Conservation (phyloP, 768 basidiomycete species). For the Hebeloma cylindrosporum region DNA sequence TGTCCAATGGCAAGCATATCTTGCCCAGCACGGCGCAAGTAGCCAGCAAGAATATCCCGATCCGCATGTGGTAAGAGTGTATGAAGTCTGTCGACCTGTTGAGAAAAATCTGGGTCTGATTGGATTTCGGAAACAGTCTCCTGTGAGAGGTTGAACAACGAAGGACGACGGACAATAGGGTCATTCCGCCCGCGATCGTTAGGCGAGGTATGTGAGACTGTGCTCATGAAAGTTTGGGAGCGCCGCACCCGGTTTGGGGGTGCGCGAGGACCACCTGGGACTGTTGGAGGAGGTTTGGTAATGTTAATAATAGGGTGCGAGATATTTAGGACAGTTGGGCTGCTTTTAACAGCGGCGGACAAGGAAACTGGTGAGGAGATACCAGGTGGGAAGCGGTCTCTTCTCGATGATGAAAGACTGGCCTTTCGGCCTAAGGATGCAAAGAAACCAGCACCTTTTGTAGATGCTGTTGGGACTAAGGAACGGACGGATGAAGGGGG, state of each 20-base stretch:
- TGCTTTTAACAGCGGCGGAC: conserved; percentile 18
- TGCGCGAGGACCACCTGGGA: conserved; percentile 77
- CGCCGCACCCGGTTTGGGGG: conserved; percentile 60
- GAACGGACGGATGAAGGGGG: conserved; percentile 55
- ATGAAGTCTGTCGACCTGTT: conserved; percentile 69
- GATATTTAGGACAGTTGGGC: conserved; percentile 16
- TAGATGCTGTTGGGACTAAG: conserved; percentile 40
- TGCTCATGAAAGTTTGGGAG: conserved; percentile 63
- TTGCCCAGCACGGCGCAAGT: conserved; percentile 71
- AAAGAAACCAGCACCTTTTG: conserved; percentile 66
- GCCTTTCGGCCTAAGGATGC: conserved; percentile 72
- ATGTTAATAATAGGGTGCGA: conserved; percentile 35
- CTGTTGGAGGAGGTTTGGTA: conserved; percentile 48
- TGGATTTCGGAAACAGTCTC: conserved; percentile 36
- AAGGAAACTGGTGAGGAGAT: conserved; percentile 21
- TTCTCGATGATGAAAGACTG: conserved; percentile 41
- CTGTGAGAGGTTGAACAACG: conserved; percentile 33
- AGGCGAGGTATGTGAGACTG: conserved; percentile 29
- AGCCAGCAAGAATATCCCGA: conserved; percentile 62
- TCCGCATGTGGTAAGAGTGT: conserved; percentile 76
- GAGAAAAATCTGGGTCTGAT: conserved; percentile 55
- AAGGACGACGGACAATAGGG: conserved; percentile 37
- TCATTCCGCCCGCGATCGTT: conserved; percentile 30
- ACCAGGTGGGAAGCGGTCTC: conserved; percentile 22
- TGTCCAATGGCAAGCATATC: conserved; percentile 86